Evolutionary conservation across 164 flowering plant species (phyloP), one percentile per base, ranked within the genome.

Genomic region (Hamamelis virginiana): DNA sequence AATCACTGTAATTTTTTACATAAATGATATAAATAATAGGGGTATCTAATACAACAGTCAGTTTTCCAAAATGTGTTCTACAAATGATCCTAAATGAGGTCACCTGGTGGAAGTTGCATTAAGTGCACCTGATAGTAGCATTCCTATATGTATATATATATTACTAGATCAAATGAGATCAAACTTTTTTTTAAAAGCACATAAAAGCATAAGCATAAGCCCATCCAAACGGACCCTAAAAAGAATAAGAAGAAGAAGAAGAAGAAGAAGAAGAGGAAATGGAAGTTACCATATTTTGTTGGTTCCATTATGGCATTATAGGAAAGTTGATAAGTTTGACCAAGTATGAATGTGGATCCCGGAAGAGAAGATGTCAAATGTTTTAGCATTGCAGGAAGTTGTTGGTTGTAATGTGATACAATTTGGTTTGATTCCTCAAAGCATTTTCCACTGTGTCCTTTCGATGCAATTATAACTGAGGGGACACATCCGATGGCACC

Each of bases 401-500:
- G 62, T 3, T 26, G 15, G 65, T 88, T 84, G 74, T 75, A 84
- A 13, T 69, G 15, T 9, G 71, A 44, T 0, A 72, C 73, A 4
- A 82, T 63, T 26, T 62, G 10, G 71, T 86, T 85, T 21, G 68
- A 3, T 10, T 70, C 72, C n/a, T 85, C 84, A 2, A 41, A 77
- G 22, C 93, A 89, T 58, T 60, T 27, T 22, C 84, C 81, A 4
- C 5, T 33, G 64, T 71, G 80, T 6, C 2, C 41, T 33, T 65
- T 64, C 0, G 44, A 8, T 15, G 16, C 59, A 70, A 46, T 77
- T 16, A 67, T 51, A 2, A 74, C 44, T 4, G 80, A 72, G n/a
- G 85, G 86, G 8, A 78, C 15, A 63, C 84, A 85, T 15, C 88
- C 88, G 0, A 84, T 14, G 0, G 88, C 78, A 1, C 81, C 83